Conservation (phyloP, 306 rosid genomes). For the Carpinus viminea region DNA sequence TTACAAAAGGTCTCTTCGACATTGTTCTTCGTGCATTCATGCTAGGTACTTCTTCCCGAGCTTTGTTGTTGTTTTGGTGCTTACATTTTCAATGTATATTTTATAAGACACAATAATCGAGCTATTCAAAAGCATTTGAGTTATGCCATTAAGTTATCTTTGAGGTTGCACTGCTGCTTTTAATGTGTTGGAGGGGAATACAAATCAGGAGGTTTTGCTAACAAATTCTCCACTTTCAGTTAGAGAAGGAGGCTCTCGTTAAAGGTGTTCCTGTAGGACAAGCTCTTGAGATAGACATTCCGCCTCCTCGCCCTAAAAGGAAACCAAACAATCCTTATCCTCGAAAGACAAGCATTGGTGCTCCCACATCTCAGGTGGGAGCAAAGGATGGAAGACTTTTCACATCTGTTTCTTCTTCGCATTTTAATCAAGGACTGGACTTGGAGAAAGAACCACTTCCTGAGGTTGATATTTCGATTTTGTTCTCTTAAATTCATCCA, state of each 20-base stretch:
- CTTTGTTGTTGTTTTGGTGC: background rate
- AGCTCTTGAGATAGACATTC: conserved; percentile 80
- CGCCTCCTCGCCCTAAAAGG: conserved; percentile 98
- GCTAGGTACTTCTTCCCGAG: conserved; percentile 5
- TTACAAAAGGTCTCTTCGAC: conserved; percentile 20
- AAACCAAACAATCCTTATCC: conserved; percentile 96
- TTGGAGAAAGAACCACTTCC: conserved; percentile 66
- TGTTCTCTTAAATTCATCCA: conserved; percentile 4
- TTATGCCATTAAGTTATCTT: conserved; percentile 11
- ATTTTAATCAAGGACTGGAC: conserved; percentile 56
- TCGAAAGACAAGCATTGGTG: conserved; percentile 58
- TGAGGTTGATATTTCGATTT: conserved; percentile 55
- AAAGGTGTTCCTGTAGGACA: conserved; percentile 76
- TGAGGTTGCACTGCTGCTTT: background rate
- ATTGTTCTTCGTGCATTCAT: conserved; percentile 19
- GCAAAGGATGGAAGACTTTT: conserved; percentile 64
- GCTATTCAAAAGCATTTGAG: conserved; percentile 24
- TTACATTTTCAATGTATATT: conserved; percentile 10
- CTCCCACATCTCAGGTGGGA: conserved; percentile 51
- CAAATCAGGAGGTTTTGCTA: conserved; percentile 15
- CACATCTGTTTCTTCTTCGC: conserved; percentile 51
- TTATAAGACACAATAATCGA: conserved; percentile 17
- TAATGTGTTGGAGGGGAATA: conserved; percentile 17
- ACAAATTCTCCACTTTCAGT: conserved; percentile 48
- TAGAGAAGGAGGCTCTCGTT: conserved; percentile 85